phyloP scores from a whole-genome alignment of 1,284 basidiomycete species.

The Bjerkandera adusta region DNA sequence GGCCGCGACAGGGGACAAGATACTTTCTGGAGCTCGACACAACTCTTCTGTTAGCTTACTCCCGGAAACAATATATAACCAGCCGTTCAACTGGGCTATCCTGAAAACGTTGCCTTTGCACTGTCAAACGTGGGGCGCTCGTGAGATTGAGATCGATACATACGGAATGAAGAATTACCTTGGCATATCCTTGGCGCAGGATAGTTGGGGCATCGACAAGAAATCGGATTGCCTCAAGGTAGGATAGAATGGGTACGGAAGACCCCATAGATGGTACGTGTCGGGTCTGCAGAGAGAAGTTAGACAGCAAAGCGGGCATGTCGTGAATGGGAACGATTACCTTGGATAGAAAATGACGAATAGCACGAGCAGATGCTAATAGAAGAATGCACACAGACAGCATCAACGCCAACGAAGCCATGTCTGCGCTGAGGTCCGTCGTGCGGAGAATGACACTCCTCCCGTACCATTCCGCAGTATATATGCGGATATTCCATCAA shows the following conservation, averaged over 20 bases:
- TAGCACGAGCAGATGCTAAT: too few relatives aligned
- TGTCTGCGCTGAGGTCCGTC: too few relatives aligned
- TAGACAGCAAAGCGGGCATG: too few relatives aligned
- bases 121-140: conserved; percentile 15
- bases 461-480: too few relatives aligned
- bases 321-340: too few relatives aligned
- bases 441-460: too few relatives aligned
- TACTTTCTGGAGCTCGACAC: conserved; percentile 32
- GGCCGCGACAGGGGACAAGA: conserved; percentile 82
- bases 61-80: conserved; percentile 34
- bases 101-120: conserved; percentile 32
- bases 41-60: conserved; percentile 33
- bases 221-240: conserved; percentile 28
- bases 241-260: conserved; percentile 34
- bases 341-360: too few relatives aligned
- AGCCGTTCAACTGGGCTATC: conserved; percentile 27
- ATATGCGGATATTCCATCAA: too few relatives aligned
- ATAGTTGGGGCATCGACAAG: conserved; percentile 30
- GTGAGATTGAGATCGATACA: background rate
- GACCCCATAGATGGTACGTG: too few relatives aligned
- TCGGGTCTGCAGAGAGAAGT: too few relatives aligned
- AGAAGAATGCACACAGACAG: too few relatives aligned
- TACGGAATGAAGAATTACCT: conserved; percentile 22
- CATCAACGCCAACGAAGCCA: too few relatives aligned
- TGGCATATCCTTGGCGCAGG: conserved; percentile 36